Evolutionary conservation across 1,284 basidiomycete species (phyloP).

Genomic region (Caloboletus inedulis): DNA sequence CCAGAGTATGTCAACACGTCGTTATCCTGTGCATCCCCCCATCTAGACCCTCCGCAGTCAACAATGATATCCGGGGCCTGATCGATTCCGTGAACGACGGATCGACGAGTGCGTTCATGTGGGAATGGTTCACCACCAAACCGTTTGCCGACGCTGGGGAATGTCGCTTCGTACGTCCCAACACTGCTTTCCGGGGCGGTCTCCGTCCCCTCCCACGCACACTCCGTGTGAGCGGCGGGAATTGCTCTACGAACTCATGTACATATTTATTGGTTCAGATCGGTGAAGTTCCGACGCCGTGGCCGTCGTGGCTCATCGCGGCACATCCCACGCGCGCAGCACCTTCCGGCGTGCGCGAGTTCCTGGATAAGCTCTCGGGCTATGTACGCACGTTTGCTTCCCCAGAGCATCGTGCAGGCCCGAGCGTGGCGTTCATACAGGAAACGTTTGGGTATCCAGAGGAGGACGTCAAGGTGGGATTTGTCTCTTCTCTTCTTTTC

Average conservation of each 20-base stretch:
- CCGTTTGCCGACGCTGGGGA: slow-evolving; percentile 83
- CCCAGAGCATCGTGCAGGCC: slow-evolving; percentile 51
- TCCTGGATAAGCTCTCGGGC: slow-evolving; percentile 62
- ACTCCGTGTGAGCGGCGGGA: neutral
- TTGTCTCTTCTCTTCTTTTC: neutral
- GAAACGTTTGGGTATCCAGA: slow-evolving; percentile 78
- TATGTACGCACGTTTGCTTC: slow-evolving; percentile 73
- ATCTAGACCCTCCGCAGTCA: slow-evolving; percentile 49
- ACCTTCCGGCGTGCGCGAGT: slow-evolving; percentile 49
- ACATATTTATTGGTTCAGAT: slow-evolving; percentile 48
- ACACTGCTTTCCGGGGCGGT: neutral
- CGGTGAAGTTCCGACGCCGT: slow-evolving; percentile 86
- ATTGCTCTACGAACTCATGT: neutral
- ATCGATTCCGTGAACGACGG: slow-evolving; percentile 89
- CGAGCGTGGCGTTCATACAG: slow-evolving; percentile 74
- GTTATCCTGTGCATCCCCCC: neutral
- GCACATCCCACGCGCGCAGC: slow-evolving; percentile 69
- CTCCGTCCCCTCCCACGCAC: neutral
- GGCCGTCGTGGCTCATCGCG: slow-evolving; percentile 95
- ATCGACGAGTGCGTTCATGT: slow-evolving; percentile 81
- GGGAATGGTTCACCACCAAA: slow-evolving; percentile 99
- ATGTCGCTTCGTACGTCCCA: slow-evolving; percentile 71
- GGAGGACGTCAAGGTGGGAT: slow-evolving; percentile 66
- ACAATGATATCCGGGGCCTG: slow-evolving; percentile 87
- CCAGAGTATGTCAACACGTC: slow-evolving; percentile 50